phyloP scores from a whole-genome alignment of 2,329 filamentous ascomycete genomes.

The Phialocephala subalpina region DNA sequence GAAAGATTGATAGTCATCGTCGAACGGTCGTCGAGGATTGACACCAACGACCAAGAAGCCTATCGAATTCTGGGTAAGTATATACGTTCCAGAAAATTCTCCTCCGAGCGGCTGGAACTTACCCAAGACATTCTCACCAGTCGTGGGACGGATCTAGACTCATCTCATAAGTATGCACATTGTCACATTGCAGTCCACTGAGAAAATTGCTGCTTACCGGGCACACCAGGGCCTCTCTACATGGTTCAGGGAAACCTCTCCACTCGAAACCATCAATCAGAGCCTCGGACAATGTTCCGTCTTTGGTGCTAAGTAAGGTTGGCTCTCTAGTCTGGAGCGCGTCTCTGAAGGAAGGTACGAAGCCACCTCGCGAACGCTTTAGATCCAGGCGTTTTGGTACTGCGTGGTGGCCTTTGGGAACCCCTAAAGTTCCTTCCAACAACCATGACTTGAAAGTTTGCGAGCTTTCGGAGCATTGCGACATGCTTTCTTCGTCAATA shows the following conservation, averaged over 20 bases:
- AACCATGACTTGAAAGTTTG: slow-evolving; percentile 67
- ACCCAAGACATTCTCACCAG: slow-evolving; percentile 65
- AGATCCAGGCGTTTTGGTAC: slow-evolving; percentile 72
- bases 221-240: slow-evolving; percentile 75
- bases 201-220: slow-evolving; percentile 58
- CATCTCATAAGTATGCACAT: neutral
- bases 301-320: slow-evolving; percentile 69
- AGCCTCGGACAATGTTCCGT: slow-evolving; percentile 68
- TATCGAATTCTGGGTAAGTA: too few relatives aligned
- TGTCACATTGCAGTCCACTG: neutral
- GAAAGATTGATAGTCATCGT: slow-evolving; percentile 81
- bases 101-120: neutral
- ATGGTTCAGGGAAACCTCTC: slow-evolving; percentile 75
- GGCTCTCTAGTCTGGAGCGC: slow-evolving; percentile 74
- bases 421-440: slow-evolving; percentile 77
- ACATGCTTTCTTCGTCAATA: slow-evolving; percentile 66
- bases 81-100: neutral
- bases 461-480: slow-evolving; percentile 64
- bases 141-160: slow-evolving; percentile 63
- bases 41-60: slow-evolving; percentile 48
- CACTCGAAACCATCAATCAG: slow-evolving; percentile 74
- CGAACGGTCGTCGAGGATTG: slow-evolving; percentile 79
- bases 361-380: slow-evolving; percentile 72
- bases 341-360: slow-evolving; percentile 78
- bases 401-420: slow-evolving; percentile 68